Base-by-base conservation (phyloP, 345 rosid species). In the Leavenworthia alabamica region DNA sequence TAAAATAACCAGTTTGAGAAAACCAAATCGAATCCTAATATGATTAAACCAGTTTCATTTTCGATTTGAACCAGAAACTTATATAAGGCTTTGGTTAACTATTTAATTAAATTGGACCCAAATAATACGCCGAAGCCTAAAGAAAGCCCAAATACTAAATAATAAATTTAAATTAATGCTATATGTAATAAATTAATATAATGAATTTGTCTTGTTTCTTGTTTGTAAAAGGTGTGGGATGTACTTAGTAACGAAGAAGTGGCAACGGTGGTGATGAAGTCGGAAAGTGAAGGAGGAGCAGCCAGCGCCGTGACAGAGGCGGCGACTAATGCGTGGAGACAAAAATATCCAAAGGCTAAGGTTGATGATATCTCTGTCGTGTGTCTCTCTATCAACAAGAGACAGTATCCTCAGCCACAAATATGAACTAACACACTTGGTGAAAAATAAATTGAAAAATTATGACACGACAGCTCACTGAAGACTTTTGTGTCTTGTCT, bases 241-340 rank as follows among this genome's bases (percentile, higher is more conserved):
- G 96, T 83, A 58, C 90, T 90, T 22, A 78, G 78, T 41, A 87
- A 85, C 72, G 66, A 75, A 11, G 77, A 90, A 67, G 94, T 85
- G 11, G 80, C 75, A 0, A 64, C 80, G 7, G 76, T 80, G 24
- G 89, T 79, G 28, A 36, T 71, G 80, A 63, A 66, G 5, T 81
- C 88, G 0, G 76, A 46, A 15, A 71, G 20, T 8, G 81, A 78
- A 33, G 48, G 64, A 51, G 79, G 40, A 7, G 94, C 84, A 0
- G 86, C 91, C 0, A 79, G 72, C 54, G 82, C 88, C n/a, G n/a
- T n/a, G n/a, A n/a, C n/a, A n/a, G n/a, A n/a, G 48, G 88, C 85
- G 13, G 96, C 97, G 5, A 62, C 43, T 0, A 73, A 69, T 1
- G 64, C 85, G 1, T 88, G 96, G 97, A 78, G 71, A 49, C 77